Percentiles rank a stretch among this genome's conserved stretches.
Conservation (phyloP, 1,284 basidiomycete genomes). For the Pterulicium gracile region DNA sequence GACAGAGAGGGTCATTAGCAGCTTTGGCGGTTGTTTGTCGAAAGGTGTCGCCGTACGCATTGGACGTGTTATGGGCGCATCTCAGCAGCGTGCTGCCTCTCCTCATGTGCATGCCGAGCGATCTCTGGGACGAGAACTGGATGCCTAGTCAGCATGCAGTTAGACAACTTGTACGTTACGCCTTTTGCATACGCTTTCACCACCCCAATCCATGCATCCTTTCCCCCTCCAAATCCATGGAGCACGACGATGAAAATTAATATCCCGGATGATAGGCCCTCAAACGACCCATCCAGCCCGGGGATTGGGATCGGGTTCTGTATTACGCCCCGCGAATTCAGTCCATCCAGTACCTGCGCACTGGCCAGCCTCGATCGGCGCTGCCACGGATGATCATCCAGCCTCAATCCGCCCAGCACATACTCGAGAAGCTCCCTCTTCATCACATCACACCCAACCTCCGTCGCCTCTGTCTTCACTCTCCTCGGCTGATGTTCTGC, state of each 20-base stretch:
- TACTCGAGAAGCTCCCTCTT: neutral
- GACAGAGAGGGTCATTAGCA: neutral
- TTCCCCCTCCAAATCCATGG: too few species aligned
- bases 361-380: neutral
- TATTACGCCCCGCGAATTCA: neutral
- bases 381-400: neutral
- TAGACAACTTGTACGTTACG: neutral
- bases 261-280: too few species aligned
- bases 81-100: neutral
- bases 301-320: neutral
- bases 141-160: neutral
- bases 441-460: neutral
- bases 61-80: neutral
- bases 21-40: neutral
- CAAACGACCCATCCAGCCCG: neutral
- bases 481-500: neutral
- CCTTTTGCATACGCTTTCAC: too few species aligned
- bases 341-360: neutral
- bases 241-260: too few species aligned
- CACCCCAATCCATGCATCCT: too few species aligned
- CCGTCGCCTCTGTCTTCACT: neutral
- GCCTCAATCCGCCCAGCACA: neutral
- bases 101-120: neutral
- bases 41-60: neutral
- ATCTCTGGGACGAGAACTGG: neutral